phyloP scores from a whole-genome alignment of 331 rosid species.

The Malus hybrid region DNA sequence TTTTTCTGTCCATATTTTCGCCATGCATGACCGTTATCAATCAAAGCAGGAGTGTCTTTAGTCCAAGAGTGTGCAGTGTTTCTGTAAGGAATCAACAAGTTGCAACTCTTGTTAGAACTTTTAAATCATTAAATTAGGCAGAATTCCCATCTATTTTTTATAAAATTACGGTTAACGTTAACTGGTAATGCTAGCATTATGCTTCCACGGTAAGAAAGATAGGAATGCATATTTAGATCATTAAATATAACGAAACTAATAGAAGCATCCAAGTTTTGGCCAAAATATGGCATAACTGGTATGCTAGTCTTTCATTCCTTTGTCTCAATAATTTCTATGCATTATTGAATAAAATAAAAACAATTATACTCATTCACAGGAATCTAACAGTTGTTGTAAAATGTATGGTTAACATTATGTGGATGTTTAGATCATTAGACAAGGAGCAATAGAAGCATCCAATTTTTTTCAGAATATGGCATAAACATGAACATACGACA shows the following conservation, averaged over 20 bases:
- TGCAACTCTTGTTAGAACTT: neutral
- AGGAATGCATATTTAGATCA: too few species aligned
- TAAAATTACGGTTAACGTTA: too few species aligned
- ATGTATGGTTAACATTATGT: too few species aligned
- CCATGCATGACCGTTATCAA: slow-evolving; percentile 58
- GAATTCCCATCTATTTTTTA: neutral
- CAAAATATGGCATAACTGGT: neutral
- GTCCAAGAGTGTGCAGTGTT: slow-evolving; percentile 27
- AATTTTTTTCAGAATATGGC: too few species aligned
- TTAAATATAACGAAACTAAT: neutral
- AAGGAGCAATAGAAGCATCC: too few species aligned
- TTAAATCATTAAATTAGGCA: neutral
- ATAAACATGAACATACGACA: too few species aligned
- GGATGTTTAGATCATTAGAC: too few species aligned
- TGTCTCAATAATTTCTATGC: neutral
- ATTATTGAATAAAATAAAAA: too few species aligned
- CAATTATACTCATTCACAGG: too few species aligned
- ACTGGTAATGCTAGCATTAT: too few species aligned
- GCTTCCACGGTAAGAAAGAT: too few species aligned
- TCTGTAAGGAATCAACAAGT: slow-evolving; percentile 20
- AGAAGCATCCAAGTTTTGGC: neutral
- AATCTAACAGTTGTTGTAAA: neutral
- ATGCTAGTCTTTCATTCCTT: neutral
- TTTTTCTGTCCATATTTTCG: slow-evolving; percentile 70
- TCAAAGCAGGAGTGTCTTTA: slow-evolving; percentile 22